Percentiles rank a stretch among this genome's conserved stretches.
Conservation (phyloP, 2,329 filamentous ascomycete genomes). For the Cladosporium sp. region DNA sequence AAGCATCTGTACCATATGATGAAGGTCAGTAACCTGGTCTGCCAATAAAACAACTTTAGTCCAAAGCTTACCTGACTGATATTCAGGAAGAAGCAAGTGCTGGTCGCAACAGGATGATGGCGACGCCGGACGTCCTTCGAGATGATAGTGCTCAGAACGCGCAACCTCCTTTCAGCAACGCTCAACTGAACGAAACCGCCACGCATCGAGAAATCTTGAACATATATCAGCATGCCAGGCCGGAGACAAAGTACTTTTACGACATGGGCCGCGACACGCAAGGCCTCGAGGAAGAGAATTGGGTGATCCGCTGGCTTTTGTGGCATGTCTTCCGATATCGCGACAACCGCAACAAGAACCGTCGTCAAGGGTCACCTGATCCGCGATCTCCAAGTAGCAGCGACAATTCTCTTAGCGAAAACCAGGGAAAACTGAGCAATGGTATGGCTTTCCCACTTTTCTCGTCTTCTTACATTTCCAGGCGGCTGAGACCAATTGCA, state of each 20-base stretch:
- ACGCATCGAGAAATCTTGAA: constrained; percentile 42
- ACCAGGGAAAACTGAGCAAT: not conserved
- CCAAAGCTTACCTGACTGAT: not conserved
- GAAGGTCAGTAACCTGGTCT: constrained; percentile 32
- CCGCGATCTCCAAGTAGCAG: not conserved
- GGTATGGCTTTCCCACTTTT: not conserved
- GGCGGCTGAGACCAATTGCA: not conserved
- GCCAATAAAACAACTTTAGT: not conserved
- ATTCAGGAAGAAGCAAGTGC: constrained; percentile 41
- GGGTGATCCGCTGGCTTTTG: constrained; percentile 50
- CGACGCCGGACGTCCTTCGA: constrained; percentile 33
- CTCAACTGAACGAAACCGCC: constrained; percentile 46
- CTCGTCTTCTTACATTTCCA: not conserved
- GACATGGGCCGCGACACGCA: constrained; percentile 39
- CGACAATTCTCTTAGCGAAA: constrained; percentile 7
- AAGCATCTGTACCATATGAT: constrained; percentile 40
- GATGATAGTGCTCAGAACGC: constrained; percentile 30
- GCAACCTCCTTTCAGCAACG: constrained; percentile 41
- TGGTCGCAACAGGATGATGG: constrained; percentile 40
- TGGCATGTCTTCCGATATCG: constrained; percentile 50
- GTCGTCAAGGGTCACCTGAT: constrained; percentile 21
- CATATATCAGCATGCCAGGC: constrained; percentile 38
- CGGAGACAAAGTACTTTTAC: constrained; percentile 39
- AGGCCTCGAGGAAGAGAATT: constrained; percentile 43
- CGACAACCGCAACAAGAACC: constrained; percentile 37